phyloP scores from a whole-genome alignment of 164 flowering plant genomes.

The Magnolia sinica region DNA sequence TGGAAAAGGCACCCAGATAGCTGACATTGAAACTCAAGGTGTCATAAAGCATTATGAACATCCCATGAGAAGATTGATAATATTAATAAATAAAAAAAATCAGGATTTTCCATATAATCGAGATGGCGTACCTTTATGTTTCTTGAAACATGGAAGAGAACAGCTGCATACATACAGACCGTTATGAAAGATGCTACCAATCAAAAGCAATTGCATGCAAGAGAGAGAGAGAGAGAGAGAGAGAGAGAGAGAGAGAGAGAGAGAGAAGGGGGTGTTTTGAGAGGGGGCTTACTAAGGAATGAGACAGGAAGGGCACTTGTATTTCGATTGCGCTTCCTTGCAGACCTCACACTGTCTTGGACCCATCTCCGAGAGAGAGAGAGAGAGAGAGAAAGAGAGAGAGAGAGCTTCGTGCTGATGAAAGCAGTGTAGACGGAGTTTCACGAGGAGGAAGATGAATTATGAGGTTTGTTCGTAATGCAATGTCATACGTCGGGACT shows the following conservation, averaged over 20 bases:
- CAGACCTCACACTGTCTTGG: conserved; percentile 52
- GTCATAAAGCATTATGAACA: background rate
- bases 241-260: background rate
- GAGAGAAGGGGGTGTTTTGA: background rate
- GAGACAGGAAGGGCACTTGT: conserved; percentile 72
- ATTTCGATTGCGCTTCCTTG: conserved; percentile 59
- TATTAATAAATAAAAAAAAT: no score
- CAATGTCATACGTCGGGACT: no score
- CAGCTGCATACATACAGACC: conserved; percentile 35
- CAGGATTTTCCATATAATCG: background rate
- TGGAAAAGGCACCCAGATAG: no score
- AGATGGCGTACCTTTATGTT: conserved; percentile 54
- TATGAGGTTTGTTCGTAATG: no score
- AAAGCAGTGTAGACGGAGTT: no score
- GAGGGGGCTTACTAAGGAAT: conserved; percentile 57
- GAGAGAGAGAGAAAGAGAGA: background rate
- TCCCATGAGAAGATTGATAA: background rate
- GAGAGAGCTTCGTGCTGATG: no score
- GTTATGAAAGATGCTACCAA: background rate
- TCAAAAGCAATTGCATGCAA: background rate
- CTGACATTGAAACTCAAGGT: no score
- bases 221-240: conserved; percentile 1
- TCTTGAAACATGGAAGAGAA: conserved; percentile 68
- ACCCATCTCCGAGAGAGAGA: conserved; percentile 28
- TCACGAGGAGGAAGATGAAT: no score